A percentile compares a stretch with the other conserved stretches of the same genome.
Evolutionary conservation across 805 yeast species (phyloP).

Genomic region (Candida corydali): DNA sequence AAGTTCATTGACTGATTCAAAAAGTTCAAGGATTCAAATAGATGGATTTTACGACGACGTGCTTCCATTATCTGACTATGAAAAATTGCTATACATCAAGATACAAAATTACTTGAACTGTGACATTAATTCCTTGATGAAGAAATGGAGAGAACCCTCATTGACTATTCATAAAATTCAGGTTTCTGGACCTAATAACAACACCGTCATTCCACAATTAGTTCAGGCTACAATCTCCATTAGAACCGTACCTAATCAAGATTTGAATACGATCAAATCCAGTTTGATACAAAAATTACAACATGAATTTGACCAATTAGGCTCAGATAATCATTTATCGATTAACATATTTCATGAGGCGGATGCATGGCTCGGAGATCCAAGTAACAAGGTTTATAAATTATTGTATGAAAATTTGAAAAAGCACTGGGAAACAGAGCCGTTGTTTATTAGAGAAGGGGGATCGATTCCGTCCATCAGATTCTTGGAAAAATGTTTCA

Average conservation of each 20-base stretch:
- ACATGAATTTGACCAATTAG: slow-evolving; percentile 42
- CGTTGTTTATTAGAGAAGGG: slow-evolving; percentile 89
- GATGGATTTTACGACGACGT: slow-evolving; percentile 75
- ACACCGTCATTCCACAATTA: slow-evolving; percentile 82
- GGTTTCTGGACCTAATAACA: slow-evolving; percentile 87
- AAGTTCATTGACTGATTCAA: slow-evolving; percentile 53
- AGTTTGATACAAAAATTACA: slow-evolving; percentile 45
- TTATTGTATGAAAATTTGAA: slow-evolving; percentile 59
- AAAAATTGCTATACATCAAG: slow-evolving; percentile 56
- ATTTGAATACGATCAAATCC: slow-evolving; percentile 52
- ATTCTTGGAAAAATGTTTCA: slow-evolving; percentile 73
- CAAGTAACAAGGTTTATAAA: slow-evolving; percentile 67
- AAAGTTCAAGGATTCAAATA: slow-evolving; percentile 44
- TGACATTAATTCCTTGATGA: slow-evolving; percentile 50
- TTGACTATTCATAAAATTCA: slow-evolving; percentile 78
- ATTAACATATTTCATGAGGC: slow-evolving; percentile 75
- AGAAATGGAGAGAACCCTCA: slow-evolving; percentile 89
- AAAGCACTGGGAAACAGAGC: slow-evolving; percentile 76
- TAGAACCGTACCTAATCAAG: slow-evolving; percentile 88
- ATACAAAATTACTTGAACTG: slow-evolving; percentile 41
- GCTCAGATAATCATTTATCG: slow-evolving; percentile 58
- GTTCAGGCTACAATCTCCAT: slow-evolving; percentile 77
- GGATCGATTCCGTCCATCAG: slow-evolving; percentile 93
- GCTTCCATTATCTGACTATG: slow-evolving; percentile 51
- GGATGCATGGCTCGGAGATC: slow-evolving; percentile 95